phyloP scores from a whole-genome alignment of 2,329 filamentous ascomycete species.

The Aspergillus japonicus region DNA sequence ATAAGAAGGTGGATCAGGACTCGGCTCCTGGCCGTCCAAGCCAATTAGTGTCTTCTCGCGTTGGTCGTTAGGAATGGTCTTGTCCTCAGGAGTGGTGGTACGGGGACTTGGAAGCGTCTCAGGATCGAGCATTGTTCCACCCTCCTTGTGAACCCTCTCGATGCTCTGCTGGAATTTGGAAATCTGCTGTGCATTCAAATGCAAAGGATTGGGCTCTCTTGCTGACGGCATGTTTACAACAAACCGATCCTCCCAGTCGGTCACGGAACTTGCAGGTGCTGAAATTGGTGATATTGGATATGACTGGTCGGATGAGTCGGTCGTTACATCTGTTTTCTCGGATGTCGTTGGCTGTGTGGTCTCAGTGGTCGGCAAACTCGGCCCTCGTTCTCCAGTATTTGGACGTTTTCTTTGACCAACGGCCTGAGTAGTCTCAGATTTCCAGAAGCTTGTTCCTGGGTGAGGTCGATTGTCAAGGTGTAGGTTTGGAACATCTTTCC shows the following conservation, averaged over 20 bases:
- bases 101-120: constrained; percentile 34
- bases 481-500: constrained; percentile 40
- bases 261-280: constrained; percentile 30
- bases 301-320: constrained; percentile 29
- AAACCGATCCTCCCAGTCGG: constrained; percentile 42
- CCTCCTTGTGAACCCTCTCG: constrained; percentile 31
- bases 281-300: constrained; percentile 33
- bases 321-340: constrained; percentile 20
- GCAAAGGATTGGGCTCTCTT: constrained; percentile 42
- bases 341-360: constrained; percentile 21
- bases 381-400: constrained; percentile 37
- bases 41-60: constrained; percentile 17
- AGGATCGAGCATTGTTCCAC: constrained; percentile 32
- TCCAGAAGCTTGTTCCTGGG: constrained; percentile 19
- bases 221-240: constrained; percentile 47
- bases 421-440: constrained; percentile 10
- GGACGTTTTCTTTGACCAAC: constrained; percentile 30
- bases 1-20: constrained; percentile 5
- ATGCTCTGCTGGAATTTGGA: constrained; percentile 40
- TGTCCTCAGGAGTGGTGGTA: constrained; percentile 29
- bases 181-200: constrained; percentile 42
- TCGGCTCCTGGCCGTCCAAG: constrained; percentile 22
- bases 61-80: constrained; percentile 28
- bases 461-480: constrained; percentile 25
- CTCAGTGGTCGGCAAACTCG: constrained; percentile 30